Base-by-base conservation (phyloP, 805 yeast genomes). In the Candida patagonica region DNA sequence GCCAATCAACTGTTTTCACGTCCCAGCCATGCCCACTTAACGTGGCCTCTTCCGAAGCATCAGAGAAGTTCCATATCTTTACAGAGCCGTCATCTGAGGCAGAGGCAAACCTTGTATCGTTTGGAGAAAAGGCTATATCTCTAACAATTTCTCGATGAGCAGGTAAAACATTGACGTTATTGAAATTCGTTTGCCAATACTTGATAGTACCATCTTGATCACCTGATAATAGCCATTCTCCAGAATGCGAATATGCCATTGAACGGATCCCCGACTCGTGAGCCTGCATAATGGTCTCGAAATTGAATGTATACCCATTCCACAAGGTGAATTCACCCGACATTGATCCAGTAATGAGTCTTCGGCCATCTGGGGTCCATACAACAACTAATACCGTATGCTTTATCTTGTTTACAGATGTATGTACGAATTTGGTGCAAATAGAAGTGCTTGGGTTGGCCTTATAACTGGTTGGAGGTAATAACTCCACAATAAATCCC, bases 11-110 rank as follows among this genome's bases (percentile, higher is more conserved):
- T 40, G 88, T 77, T 57, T 92, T 92, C 17, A 92, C 96, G 61
- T 92, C 99, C 99, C 99, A 92, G 58, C 94, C 95, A 62, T 92
- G 99, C 2, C 97, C 97, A 19, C 77, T 71, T 40, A 92, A 66
- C 0, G 75, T 68, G 35, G 83, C 64, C 56, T 92, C 99, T 50
- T 85, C 92, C 43, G 72, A 66, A 26, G 92, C 92, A 54, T 81
- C 84, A 55, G 84, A 80, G 62, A 92, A 92, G 61, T 88, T 85
- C 96, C 97, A 92, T 27, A 92, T 79, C 57, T 92, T 94, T 45
- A 89, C 66, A 5, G 80, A 72, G 38, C 86, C 81, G 60, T 92
- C 99, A 62, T 92, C 99, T 15, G 94, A 82, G 49, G 94, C 83
- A 1, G 95, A 83, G n/a, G 87, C 83, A 60, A 88, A 92, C 57